Conservation (phyloP, 176 grass and related monocot species). For the Oryza brachyantha region DNA sequence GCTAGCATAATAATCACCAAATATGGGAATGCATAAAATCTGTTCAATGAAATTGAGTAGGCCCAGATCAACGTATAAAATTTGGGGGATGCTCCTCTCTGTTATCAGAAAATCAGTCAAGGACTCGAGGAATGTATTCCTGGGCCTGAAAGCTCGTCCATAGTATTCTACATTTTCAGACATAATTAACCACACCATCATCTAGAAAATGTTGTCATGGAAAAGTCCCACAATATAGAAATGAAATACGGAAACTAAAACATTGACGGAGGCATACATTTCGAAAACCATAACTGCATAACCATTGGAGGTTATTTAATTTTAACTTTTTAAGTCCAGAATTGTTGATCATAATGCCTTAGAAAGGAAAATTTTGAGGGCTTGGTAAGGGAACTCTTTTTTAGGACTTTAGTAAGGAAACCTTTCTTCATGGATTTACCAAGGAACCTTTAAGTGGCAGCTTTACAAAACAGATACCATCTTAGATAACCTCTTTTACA, state of each 20-base stretch:
- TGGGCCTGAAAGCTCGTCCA: neutral
- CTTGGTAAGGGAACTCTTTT: neutral
- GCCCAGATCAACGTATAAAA: neutral
- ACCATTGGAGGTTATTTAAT: neutral
- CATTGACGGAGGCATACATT: neutral
- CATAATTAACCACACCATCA: neutral
- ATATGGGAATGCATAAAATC: neutral
- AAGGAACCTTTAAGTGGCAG: neutral
- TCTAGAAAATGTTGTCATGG: neutral
- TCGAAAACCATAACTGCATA: neutral
- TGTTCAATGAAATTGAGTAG: neutral
- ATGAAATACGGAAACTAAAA: neutral
- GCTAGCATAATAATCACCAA: neutral
- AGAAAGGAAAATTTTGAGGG: neutral
- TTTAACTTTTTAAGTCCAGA: neutral
- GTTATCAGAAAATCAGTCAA: neutral
- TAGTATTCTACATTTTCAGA: neutral
- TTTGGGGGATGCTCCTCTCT: neutral
- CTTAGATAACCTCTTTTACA: neutral
- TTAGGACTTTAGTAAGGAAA: neutral
- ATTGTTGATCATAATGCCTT: neutral
- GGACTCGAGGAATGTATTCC: neutral
- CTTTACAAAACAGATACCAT: neutral
- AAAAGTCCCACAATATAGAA: neutral
- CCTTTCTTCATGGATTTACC: neutral